phyloP scores from a whole-genome alignment of 345 rosid species.

The Rhodamnia rubescens region DNA sequence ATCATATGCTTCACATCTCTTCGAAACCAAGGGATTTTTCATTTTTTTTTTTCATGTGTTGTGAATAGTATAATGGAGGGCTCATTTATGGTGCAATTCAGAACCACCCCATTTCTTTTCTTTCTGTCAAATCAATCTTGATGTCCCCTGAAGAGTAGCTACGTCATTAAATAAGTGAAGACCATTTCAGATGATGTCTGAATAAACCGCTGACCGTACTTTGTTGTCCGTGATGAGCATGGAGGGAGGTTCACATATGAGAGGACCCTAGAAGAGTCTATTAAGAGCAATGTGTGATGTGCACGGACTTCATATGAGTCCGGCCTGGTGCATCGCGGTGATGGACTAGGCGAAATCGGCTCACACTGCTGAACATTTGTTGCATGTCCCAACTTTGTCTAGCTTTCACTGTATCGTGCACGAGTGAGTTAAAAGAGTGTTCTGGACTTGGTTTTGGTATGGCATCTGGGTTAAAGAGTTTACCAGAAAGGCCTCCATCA shows the following conservation, averaged over 20 bases:
- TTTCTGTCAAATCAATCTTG: not conserved
- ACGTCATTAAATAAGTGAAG: not conserved
- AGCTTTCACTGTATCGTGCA: not conserved
- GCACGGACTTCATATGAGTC: not conserved
- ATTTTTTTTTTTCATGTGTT: not conserved
- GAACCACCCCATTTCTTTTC: not conserved
- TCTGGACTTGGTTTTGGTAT: not conserved
- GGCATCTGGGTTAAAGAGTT: not conserved
- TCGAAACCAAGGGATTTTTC: not conserved
- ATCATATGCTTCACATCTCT: not conserved
- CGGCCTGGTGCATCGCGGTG: not conserved
- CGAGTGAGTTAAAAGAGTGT: not conserved
- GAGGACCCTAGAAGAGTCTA: not conserved
- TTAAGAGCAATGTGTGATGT: not conserved
- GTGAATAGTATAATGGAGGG: not conserved
- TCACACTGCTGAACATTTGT: not conserved
- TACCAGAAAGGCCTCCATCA: not conserved
- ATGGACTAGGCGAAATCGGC: not conserved
- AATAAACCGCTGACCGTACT: not conserved
- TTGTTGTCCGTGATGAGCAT: not conserved
- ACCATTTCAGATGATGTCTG: not conserved
- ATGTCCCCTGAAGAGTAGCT: not conserved
- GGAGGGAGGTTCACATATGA: not conserved
- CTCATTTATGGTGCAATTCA: not conserved
- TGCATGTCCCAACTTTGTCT: not conserved